Evolutionary conservation across 2,329 filamentous ascomycete genomes (phyloP).

Genomic region (Scedosporium minutisporum): DNA sequence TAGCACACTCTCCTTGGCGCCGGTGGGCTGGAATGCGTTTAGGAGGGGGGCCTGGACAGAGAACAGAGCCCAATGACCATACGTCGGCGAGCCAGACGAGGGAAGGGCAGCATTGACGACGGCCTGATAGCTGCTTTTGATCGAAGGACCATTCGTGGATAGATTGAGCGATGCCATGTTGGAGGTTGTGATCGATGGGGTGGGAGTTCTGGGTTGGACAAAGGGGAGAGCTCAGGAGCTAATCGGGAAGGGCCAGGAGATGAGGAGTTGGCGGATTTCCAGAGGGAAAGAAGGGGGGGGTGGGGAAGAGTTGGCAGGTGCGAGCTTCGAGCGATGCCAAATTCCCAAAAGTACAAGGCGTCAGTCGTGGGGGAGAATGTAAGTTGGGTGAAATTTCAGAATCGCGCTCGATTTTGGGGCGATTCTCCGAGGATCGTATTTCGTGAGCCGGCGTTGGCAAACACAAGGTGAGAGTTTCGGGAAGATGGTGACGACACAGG

Average conservation of each 20-base stretch:
- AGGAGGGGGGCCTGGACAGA: slow-evolving; percentile 84
- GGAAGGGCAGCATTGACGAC: slow-evolving; percentile 44
- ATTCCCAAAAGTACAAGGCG: not conserved
- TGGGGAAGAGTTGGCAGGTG: not conserved
- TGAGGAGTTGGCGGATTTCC: not conserved
- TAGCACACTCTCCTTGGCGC: slow-evolving; percentile 82
- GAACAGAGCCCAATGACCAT: slow-evolving; percentile 89
- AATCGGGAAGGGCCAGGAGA: not conserved
- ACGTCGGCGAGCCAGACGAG: slow-evolving; percentile 62
- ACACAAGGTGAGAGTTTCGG: not conserved
- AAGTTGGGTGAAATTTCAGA: not conserved
- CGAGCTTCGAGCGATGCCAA: not conserved
- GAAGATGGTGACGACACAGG: slow-evolving; percentile 5
- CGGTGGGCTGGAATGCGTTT: slow-evolving; percentile 84
- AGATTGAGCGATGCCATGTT: slow-evolving; percentile 72
- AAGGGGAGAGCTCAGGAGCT: not conserved
- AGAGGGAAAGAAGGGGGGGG: not conserved
- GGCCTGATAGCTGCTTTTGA: slow-evolving; percentile 67
- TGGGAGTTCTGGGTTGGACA: not conserved
- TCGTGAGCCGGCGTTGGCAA: not conserved
- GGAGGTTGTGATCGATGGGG: slow-evolving; percentile 6
- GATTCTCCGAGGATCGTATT: not conserved
- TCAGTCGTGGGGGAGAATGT: not conserved
- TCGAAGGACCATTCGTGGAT: slow-evolving; percentile 70
- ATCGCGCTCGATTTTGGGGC: not conserved